phyloP scores from a whole-genome alignment of 2,329 filamentous ascomycete genomes.

The Seiridium unicorne region DNA sequence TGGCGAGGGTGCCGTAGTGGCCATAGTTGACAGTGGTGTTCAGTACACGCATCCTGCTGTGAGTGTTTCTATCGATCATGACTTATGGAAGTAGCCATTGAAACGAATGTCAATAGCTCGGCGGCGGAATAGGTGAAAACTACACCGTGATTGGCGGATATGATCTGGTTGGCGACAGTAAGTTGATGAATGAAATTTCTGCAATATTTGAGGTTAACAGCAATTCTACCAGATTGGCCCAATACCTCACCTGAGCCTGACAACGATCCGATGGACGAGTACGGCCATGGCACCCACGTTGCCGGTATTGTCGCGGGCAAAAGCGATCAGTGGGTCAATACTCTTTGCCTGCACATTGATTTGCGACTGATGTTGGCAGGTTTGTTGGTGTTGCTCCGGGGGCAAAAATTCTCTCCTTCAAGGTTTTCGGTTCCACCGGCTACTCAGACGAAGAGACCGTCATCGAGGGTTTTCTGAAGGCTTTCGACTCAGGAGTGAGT shows the following conservation, averaged over 20 bases:
- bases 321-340: conserved; percentile 15
- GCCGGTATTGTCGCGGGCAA: conserved; percentile 21
- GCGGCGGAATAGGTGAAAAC: conserved; percentile 19
- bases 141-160: conserved; percentile 22
- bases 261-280: conserved; percentile 18
- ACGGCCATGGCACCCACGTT: conserved; percentile 19
- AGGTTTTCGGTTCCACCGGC: conserved; percentile 17
- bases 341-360: not conserved
- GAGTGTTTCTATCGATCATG: not conserved
- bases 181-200: not conserved
- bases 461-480: conserved; percentile 19
- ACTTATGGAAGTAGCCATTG: not conserved
- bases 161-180: conserved; percentile 19
- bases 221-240: conserved; percentile 14
- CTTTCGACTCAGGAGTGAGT: conserved; percentile 21
- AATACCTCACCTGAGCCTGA: conserved; percentile 15
- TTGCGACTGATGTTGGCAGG: conserved; percentile 6
- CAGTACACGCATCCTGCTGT: conserved; percentile 22
- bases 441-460: conserved; percentile 20
- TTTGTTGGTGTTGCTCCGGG: conserved; percentile 22
- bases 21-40: conserved; percentile 21
- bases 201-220: not conserved
- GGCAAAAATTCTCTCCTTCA: conserved; percentile 20
- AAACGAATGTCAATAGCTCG: conserved; percentile 10
- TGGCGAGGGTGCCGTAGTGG: conserved; percentile 20